Base-by-base conservation (phyloP, 2,329 filamentous ascomycete species). In the Lasiodiplodia citricola region DNA sequence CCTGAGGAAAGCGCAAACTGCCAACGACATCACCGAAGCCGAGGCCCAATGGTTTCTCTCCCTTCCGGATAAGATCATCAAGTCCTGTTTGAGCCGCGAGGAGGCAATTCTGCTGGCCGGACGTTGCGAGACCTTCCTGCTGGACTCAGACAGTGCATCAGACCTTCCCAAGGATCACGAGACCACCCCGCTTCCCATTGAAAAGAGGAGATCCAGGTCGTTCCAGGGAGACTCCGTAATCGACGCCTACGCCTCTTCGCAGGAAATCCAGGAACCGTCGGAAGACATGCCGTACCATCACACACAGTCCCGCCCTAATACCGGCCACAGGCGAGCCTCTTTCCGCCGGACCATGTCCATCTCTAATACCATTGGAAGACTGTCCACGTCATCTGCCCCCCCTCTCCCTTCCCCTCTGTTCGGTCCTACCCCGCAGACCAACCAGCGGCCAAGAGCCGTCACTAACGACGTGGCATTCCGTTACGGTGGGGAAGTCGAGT, bases 341-440 rank as follows among this genome's bases (percentile, higher is more conserved):
- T 92, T 92, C 75, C 88, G 90, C 69, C 88, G 92, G 64, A 90
- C 89, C 69, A 79, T 94, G 70, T 95, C 92, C 13, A 87, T 94
- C 69, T 88, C 87, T 68, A 90, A 90, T 73, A 83, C 89, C 0
- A 87, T 91, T 74, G 82, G 85, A 64, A 87, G 88, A 72, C 75
- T 70, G 70, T 87, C 86, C 0, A 75, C 85, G 25, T 85, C 84
- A 3, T 77, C 81, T 65, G 73, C 78, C 58, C 72, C 77, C 23
- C 73, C 79, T 25, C 86, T 83, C 70, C 84, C 85, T 4, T 85
- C 87, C 1, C 70, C 75, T 25, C 70, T 74, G 16, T 67, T 74
- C 18, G 73, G 37, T 35, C 69, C 70, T 72, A 76, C 31, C 72
- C 75, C 23, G 71, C 71, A 72, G 73, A 74, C 71, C 31, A 52